Conservation (phyloP, 176 grass and related monocot species). For the Secale cereale region DNA sequence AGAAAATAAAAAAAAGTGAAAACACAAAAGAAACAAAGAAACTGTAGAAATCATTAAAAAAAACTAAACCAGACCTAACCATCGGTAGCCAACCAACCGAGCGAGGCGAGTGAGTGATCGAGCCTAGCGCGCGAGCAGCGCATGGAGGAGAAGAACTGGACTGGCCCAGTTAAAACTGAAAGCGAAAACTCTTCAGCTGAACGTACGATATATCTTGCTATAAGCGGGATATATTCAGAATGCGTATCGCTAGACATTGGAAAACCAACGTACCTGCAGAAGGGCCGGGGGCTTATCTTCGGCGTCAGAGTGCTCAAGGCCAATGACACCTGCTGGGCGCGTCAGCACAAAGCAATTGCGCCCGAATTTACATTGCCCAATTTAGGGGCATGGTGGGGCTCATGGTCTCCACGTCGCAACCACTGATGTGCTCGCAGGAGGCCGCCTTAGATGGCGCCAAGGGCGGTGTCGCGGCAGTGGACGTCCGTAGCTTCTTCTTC, state of each 20-base stretch:
- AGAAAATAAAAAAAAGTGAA: no score
- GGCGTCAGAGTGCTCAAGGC: slow-evolving; percentile 70
- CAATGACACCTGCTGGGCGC: slow-evolving; percentile 56
- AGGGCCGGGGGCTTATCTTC: slow-evolving; percentile 71
- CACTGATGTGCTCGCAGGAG: slow-evolving; percentile 44
- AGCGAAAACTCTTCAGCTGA: no score
- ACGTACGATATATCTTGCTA: no score
- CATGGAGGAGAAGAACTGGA: no score
- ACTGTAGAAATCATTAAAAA: no score
- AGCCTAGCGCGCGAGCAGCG: no score
- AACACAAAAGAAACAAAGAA: no score
- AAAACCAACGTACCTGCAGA: slow-evolving; percentile 79
- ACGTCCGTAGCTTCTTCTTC: slow-evolving; percentile 73
- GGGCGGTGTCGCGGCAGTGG: slow-evolving; percentile 34
- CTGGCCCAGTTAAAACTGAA: no score
- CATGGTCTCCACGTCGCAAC: slow-evolving; percentile 48
- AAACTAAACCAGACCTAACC: no score
- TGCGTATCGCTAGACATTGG: slow-evolving; percentile 71
- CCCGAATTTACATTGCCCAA: slow-evolving; percentile 79
- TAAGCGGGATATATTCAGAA: no score
- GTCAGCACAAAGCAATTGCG: slow-evolving; percentile 66
- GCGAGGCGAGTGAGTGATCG: no score
- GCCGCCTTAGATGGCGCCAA: not conserved
- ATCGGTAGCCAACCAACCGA: no score
- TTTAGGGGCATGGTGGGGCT: slow-evolving; percentile 58